Base-by-base conservation (phyloP, 345 rosid species). In the Eucalyptus pauciflora region DNA sequence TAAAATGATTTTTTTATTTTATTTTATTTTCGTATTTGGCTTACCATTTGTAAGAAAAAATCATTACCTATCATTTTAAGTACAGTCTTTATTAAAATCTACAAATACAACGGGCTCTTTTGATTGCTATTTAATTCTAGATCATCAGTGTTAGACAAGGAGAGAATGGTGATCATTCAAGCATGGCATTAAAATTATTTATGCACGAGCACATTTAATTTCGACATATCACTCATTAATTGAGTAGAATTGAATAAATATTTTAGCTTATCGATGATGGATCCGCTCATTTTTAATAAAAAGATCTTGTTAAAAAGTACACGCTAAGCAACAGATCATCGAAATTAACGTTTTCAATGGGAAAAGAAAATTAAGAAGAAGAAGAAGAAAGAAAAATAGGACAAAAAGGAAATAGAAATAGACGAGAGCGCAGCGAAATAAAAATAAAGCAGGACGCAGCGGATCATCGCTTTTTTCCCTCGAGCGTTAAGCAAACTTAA, bases 231-330 rank as follows among this genome's bases (percentile, higher is more conserved):
- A 37, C 14, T 71, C 14, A 37, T 37, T 18, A 71, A 20, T 20
- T 6, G 5, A 18, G 2, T 17, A 37, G 1, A 22, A 9, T 18
- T 7, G 27, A 37, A 13, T 1, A 71, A 71, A 71, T 3, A 71
- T 37, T 71, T 24, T 2, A 18, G 4, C 2, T 71, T 1, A 71
- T 71, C 0, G 8, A 37, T 0, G 27, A 41, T 18, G 8, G 14
- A 71, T 37, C 2, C 1, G 22, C 8, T 37, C 27, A 41, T 37
- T 1, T 71, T 10, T 71, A 37, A 18, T 37, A 0, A 37, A 18
- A 71, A 0, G 4, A 18, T 37, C 37, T 71, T 3, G 25, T 18
- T 37, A 71, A 71, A 1, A 17, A 18, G 13, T 71, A 6, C 7
- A 13, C 10, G 1, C 25, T 17, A 71, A 33, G 4, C 14, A 37